Evolutionary conservation across 208 protist genomes (phyloP), one percentile per base, ranked within the genome.

Genomic region (Strigomonas culicis): DNA sequence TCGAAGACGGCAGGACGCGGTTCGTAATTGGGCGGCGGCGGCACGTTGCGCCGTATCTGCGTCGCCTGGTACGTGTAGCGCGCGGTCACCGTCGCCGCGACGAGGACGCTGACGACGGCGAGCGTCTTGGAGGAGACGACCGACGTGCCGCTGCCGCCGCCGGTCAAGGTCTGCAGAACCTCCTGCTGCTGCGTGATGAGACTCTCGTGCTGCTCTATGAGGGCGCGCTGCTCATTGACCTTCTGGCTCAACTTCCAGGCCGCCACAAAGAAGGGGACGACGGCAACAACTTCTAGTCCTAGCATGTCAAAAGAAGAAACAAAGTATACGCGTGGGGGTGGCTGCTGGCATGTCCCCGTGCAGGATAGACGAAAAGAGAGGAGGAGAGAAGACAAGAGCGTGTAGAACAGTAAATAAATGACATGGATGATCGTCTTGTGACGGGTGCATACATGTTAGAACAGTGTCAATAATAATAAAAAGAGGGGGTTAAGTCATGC

Each of bases 151-250:
- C 25, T 57, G 13, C 31, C 36, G 8, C 36, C 17, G 1, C 70
- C 53, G 24, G 72, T 30, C 7, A 88, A 62, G 49, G 66, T 61
- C 36, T 92, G 66, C 11, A 92, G 64, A 25, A 87, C 70, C 56
- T 88, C 63, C 41, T 80, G 81, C 39, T 90, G 83, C 4, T 44
- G 76, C n/a, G 59, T 73, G 62, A 93, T 81, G 34, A 74, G 82
- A 11, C 55, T 27, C 53, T 90, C 79, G 55, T 88, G 79, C 21
- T 77, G 64, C n/a, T 75, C 76, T 39, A 93, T 88, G 27, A 90
- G 58, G 27, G 69, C 62, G 59, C 83, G 72, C 55, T 93, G 84
- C 22, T 83, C 71, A 21, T 62, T 34, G 36, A 88, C 66, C 41
- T 82, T 88, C 30, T 77, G 53, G 15, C 69, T 79, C 6, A 93